These are phyloP conservation scores for Brassica hybrid DNA, from an alignment of 441 rosid genomes.

Conservation along the genomic window DNA sequence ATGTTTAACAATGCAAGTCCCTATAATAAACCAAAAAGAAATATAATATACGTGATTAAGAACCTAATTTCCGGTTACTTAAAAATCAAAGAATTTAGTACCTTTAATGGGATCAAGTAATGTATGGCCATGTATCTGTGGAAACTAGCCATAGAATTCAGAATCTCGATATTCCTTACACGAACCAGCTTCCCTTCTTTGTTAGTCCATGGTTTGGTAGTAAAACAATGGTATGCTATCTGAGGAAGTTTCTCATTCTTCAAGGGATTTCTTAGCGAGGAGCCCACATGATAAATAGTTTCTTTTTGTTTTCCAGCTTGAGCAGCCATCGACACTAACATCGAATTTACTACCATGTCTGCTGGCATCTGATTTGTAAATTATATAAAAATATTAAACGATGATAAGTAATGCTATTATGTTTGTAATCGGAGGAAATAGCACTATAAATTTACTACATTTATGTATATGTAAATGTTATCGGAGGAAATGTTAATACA, in stretches of 20 bases:
- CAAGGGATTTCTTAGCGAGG: constrained; percentile 53
- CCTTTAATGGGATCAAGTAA: constrained; percentile 36
- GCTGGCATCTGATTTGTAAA: constrained; percentile 58
- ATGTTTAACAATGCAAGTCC: constrained; percentile 60
- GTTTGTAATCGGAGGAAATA: not conserved
- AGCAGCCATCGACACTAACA: constrained; percentile 60
- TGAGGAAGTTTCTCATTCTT: constrained; percentile 23
- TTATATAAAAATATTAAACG: not conserved
- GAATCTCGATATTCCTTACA: constrained; percentile 10
- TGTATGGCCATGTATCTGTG: constrained; percentile 38
- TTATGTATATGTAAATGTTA: not conserved
- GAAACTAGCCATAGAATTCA: constrained; percentile 45
- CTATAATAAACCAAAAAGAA: constrained; percentile 38
- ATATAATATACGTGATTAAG: not conserved
- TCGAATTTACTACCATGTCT: constrained; percentile 78
- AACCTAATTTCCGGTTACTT: not conserved
- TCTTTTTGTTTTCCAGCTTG: constrained; percentile 46
- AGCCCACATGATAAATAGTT: constrained; percentile 68
- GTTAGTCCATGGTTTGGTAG: constrained; percentile 45
- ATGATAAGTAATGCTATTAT: not conserved
- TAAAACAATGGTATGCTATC: constrained; percentile 36
- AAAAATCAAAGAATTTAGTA: not conserved
- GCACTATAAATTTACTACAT: too few relatives aligned
- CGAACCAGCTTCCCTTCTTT: constrained; percentile 41
- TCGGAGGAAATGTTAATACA: not conserved